Base-by-base conservation (phyloP, 805 yeast genomes). In the Grigorovia transvaalensis region DNA sequence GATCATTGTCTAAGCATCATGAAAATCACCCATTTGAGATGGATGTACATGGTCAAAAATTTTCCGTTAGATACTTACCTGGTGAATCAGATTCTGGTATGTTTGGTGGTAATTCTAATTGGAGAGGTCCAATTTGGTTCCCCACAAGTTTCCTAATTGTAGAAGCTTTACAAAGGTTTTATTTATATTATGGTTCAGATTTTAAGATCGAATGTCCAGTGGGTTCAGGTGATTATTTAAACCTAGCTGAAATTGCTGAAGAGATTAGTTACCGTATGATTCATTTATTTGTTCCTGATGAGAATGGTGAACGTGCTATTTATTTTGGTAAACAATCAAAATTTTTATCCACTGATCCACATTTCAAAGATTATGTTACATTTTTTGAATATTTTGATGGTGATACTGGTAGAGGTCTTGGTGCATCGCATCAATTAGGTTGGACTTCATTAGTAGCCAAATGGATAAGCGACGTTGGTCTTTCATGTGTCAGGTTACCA, bases 61-160 rank as follows among this genome's bases (percentile, higher is more conserved):
- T 83, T 67, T 72, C 74, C 46, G 91, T 88, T 38, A 76, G 77
- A 53, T 88, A 88, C 68, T 76, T 88, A 49, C 84, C 95, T 4
- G 96, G 95, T 35, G 96, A 88, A 65, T 85, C 95, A 40, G 91
- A 88, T 63, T 84, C 95, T 7, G 96, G 96, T 6, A 79, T 90
- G 79, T 89, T 89, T 75, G 97, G 97, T 50, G 97, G 97, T 54
- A 89, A 89, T 66, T 88, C 96, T 18, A 90, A 89, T 70, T 89
- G 97, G 97, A 78, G 97, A 67, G 97, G 97, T 2, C 96, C 97
- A 17, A 88, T 89, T 59, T 89, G 97, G 97, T 88, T 89, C 75
- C 96, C 97, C 19, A 87, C 87, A 12, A 90, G 85, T 62, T 89
- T 90, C 67, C 72, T 89, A 55, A 72, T 89, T 46, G 87, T 89